These are phyloP conservation scores for Termitomyces sp. DNA, from an alignment of 768 basidiomycete genomes.

Conservation along the genomic window DNA sequence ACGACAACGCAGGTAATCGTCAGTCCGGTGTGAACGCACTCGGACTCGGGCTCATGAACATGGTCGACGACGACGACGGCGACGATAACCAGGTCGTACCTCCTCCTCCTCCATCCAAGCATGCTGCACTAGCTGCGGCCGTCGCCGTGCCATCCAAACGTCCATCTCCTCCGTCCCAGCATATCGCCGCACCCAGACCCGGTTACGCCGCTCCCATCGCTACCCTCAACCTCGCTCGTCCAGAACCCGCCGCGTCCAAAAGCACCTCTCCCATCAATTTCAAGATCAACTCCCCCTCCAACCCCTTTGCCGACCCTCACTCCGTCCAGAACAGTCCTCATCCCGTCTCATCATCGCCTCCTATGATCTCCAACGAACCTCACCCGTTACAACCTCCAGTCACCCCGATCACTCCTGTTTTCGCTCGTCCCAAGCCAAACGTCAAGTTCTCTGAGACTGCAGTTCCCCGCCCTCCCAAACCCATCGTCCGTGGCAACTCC, in stretches of 20 bases:
- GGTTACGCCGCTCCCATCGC: slow-evolving; percentile 70
- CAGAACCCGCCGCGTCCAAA: slow-evolving; percentile 31
- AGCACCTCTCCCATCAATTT: slow-evolving; percentile 12
- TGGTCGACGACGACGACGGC: slow-evolving; percentile 39
- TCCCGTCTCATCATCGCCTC: slow-evolving; percentile 23
- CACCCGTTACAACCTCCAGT: slow-evolving; percentile 74
- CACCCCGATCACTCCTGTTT: slow-evolving; percentile 75
- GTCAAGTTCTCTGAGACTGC: slow-evolving; percentile 40
- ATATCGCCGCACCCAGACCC: slow-evolving; percentile 65
- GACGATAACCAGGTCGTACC: slow-evolving; percentile 14
- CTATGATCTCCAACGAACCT: slow-evolving; percentile 44
- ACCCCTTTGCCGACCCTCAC: slow-evolving; percentile 3
- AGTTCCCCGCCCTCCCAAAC: slow-evolving; percentile 25
- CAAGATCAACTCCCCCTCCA: neutral
- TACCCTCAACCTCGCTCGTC: slow-evolving; percentile 53
- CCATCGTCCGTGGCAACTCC: slow-evolving; percentile 61
- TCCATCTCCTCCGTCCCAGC: slow-evolving; percentile 21
- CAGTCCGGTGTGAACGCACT: slow-evolving; percentile 50
- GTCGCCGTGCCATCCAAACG: slow-evolving; percentile 5
- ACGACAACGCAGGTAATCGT: slow-evolving; percentile 24
- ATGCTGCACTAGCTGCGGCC: neutral
- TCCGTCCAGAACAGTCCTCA: neutral
- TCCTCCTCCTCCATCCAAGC: slow-evolving; percentile 10
- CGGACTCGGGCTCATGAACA: slow-evolving; percentile 42
- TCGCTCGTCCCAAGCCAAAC: slow-evolving; percentile 50